Percentiles rank a stretch among this genome's conserved stretches.
These are phyloP conservation scores for Akanthomyces muscarius DNA, from an alignment of 2,329 filamentous ascomycete species.

Conservation along the genomic window DNA sequence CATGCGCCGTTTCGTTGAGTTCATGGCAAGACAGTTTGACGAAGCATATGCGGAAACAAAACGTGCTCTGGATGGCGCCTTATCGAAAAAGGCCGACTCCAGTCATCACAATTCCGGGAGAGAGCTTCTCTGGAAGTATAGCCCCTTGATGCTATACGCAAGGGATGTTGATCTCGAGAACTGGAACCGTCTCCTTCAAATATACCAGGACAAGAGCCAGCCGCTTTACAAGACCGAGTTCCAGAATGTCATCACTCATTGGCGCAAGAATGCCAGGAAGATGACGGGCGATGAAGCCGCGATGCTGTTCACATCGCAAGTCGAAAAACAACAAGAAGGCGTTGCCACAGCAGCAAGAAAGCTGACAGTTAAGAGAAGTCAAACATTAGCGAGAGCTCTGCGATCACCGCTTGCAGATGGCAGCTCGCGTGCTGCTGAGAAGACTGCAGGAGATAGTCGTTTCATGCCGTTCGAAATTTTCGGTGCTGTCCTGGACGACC, in stretches of 20 bases:
- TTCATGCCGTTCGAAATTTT: slow-evolving; percentile 79
- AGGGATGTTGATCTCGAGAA: slow-evolving; percentile 77
- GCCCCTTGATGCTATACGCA: slow-evolving; percentile 80
- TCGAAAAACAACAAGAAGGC: slow-evolving; percentile 80
- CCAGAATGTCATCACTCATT: slow-evolving; percentile 68
- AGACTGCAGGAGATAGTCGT: slow-evolving; percentile 58
- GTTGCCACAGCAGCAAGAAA: slow-evolving; percentile 77
- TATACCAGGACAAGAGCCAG: slow-evolving; percentile 74
- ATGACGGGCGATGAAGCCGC: slow-evolving; percentile 73
- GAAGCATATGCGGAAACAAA: slow-evolving; percentile 67
- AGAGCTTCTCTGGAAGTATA: slow-evolving; percentile 79
- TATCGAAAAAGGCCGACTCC: slow-evolving; percentile 64
- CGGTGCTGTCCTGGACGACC: slow-evolving; percentile 72
- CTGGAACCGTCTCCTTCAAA: slow-evolving; percentile 74
- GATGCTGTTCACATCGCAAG: slow-evolving; percentile 78
- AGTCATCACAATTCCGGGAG: slow-evolving; percentile 68
- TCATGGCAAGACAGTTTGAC: slow-evolving; percentile 78
- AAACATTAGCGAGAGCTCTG: slow-evolving; percentile 73
- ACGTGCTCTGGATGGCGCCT: slow-evolving; percentile 57
- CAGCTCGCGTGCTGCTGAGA: slow-evolving; percentile 49
- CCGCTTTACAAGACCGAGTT: slow-evolving; percentile 80
- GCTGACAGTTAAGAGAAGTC: slow-evolving; percentile 88
- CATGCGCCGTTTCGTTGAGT: slow-evolving; percentile 72
- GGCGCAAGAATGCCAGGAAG: slow-evolving; percentile 77
- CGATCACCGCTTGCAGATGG: slow-evolving; percentile 65